Evolutionary conservation across 139 green algal genomes (phyloP).

Genomic region (Chlamydomonas sphaeroides): DNA sequence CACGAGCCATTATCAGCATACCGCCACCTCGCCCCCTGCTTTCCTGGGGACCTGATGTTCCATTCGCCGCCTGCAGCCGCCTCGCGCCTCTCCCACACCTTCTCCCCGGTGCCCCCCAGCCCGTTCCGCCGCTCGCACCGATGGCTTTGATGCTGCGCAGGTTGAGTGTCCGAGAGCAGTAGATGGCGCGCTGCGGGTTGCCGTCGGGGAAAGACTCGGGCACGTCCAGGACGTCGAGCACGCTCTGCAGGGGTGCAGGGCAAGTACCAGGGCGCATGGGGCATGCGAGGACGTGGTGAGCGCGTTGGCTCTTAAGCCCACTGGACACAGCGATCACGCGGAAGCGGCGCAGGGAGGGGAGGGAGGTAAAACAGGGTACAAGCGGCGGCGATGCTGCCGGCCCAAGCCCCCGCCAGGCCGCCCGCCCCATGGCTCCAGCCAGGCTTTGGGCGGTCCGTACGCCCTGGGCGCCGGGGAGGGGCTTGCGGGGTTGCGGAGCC

Average conservation of each 20-base stretch:
- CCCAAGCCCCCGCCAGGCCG: not conserved
- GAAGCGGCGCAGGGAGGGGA: not conserved
- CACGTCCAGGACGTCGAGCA: conserved; percentile 60
- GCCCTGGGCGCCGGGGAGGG: no score
- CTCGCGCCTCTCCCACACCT: no score
- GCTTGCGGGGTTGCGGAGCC: no score
- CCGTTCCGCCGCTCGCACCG: conserved; percentile 50
- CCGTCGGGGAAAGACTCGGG: conserved; percentile 68
- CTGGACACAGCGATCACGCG: no score
- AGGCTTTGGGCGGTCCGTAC: no score
- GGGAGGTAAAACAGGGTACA: not conserved
- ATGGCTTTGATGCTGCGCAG: conserved; percentile 91
- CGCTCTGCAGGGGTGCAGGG: conserved; percentile 42
- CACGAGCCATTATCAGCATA: no score
- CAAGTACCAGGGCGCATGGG: not conserved
- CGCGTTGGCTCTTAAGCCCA: no score
- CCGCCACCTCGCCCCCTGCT: no score
- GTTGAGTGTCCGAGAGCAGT: conserved; percentile 95
- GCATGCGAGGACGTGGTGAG: not conserved
- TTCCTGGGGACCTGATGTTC: no score
- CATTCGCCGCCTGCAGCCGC: no score
- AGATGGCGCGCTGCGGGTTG: conserved; percentile 86
- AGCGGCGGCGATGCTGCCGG: not conserved
- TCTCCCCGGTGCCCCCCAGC: no score
- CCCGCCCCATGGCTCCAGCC: not conserved